Conservation (phyloP, 257 asterid species). For the Capsicum baccatum region DNA sequence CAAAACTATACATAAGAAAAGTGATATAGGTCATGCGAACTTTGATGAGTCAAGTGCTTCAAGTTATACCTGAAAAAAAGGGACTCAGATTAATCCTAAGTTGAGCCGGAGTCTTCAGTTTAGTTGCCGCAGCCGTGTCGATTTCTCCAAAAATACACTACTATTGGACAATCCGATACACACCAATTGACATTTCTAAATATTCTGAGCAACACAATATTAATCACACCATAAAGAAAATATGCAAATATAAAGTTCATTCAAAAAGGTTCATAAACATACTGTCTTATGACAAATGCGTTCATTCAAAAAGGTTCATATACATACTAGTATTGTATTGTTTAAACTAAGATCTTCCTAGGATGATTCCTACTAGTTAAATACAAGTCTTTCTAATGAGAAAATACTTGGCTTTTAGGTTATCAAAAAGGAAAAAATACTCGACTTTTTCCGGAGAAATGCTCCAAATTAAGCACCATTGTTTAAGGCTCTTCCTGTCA, state of each 20-base stretch:
- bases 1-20: not conserved
- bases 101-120: too few relatives aligned
- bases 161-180: too few relatives aligned
- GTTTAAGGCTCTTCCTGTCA: not conserved
- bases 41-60: constrained; percentile 14
- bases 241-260: not conserved
- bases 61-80: not conserved
- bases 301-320: not conserved
- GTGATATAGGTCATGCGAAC: not conserved
- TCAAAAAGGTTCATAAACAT: not conserved
- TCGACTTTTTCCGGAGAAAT: not conserved
- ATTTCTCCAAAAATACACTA: too few relatives aligned
- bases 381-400: not conserved
- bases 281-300: not conserved
- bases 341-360: constrained; percentile 14
- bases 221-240: not conserved
- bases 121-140: too few relatives aligned
- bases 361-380: not conserved
- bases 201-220: too few relatives aligned
- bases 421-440: too few relatives aligned
- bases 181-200: too few relatives aligned
- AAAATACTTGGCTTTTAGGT: not conserved
- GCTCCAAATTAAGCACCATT: not conserved
- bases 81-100: not conserved
- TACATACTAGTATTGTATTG: not conserved